Conservation (phyloP, 2,329 filamentous ascomycete genomes). For the Talaromyces sp. region DNA sequence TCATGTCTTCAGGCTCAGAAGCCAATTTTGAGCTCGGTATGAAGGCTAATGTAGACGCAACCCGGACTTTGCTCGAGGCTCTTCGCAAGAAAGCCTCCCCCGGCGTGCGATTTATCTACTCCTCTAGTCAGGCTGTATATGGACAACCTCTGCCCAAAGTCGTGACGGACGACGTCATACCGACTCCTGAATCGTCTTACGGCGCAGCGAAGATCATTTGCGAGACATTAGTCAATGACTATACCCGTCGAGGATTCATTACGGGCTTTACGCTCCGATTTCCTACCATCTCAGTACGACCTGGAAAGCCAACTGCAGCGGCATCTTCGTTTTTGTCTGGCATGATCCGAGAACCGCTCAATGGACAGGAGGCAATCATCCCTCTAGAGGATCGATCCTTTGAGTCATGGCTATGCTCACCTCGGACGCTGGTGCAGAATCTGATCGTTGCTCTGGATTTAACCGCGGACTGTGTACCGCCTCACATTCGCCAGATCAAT, state of each 20-base stretch:
- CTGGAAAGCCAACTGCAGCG: conserved; percentile 57
- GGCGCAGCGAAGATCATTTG: conserved; percentile 62
- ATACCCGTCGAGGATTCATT: conserved; percentile 57
- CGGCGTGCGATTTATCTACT: conserved; percentile 58
- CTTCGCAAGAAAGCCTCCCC: conserved; percentile 48
- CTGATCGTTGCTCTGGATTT: conserved; percentile 49
- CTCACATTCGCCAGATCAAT: conserved; percentile 53
- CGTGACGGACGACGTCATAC: conserved; percentile 51
- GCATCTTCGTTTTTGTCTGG: conserved; percentile 62
- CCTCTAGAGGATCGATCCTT: conserved; percentile 50
- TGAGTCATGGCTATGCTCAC: conserved; percentile 54
- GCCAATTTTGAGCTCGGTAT: conserved; percentile 58
- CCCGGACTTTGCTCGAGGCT: conserved; percentile 52
- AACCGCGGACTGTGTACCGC: conserved; percentile 38
- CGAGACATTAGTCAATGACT: conserved; percentile 61
- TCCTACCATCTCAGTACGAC: conserved; percentile 59
- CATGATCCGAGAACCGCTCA: conserved; percentile 62
- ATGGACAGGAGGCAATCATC: conserved; percentile 53
- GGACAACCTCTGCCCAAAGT: conserved; percentile 54
- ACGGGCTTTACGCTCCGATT: conserved; percentile 58
- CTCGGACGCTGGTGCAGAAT: conserved; percentile 52
- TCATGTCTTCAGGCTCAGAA: conserved; percentile 64
- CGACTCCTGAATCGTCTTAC: conserved; percentile 61
- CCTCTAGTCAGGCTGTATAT: conserved; percentile 61
- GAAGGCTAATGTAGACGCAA: conserved; percentile 59